Base-by-base conservation (phyloP, 306 rosid species). In the Prunus kanzakura region DNA sequence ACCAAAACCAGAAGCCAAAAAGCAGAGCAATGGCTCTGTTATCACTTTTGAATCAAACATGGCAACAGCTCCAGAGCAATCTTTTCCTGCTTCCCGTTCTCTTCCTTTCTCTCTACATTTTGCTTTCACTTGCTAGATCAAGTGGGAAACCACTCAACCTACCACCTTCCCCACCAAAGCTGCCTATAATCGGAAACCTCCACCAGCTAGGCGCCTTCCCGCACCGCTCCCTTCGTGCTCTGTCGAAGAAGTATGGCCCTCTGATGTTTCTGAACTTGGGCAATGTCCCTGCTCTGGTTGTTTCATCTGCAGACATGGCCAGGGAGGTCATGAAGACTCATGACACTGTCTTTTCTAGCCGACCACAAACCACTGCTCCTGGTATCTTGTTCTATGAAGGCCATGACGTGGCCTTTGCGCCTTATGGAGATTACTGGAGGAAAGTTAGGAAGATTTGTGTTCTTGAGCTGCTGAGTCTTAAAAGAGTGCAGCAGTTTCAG, bases 401-500 rank as follows among this genome's bases (percentile, higher is more conserved):
- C 67, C 46, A 3, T 22, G 89, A 79, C 13, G 2, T 80, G 18
- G 76, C 9, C 1, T 76, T 79, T 25, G 9, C 58, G 1, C 50
- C 62, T 6, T 77, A 76, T 6, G 86, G 81, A 0, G 82, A 79
- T 14, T 70, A 69, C 10, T 79, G 86, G 86, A 79, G 81, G 67
- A 71, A 65, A 2, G 70, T 23, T 11, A 23, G 50, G 55, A 83
- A 76, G 35, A 12, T 76, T 0, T 76, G 79, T 23, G 84, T 76
- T 15, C 73, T 58, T 9, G 69, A 76, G 32, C 76, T 83, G 71
- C 27, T 79, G 22, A 83, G 84, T 32, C 43, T 47, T 0, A 76
- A 38, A 41, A 65, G 72, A 11, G 75, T 83, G 22, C 54, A 23
- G 19, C 72, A 67, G 0, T 79, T 79, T 47, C 64, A 60, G 4